These are phyloP conservation scores for Boletus speciosus DNA, from an alignment of 768 basidiomycete species.

Conservation along the genomic window DNA sequence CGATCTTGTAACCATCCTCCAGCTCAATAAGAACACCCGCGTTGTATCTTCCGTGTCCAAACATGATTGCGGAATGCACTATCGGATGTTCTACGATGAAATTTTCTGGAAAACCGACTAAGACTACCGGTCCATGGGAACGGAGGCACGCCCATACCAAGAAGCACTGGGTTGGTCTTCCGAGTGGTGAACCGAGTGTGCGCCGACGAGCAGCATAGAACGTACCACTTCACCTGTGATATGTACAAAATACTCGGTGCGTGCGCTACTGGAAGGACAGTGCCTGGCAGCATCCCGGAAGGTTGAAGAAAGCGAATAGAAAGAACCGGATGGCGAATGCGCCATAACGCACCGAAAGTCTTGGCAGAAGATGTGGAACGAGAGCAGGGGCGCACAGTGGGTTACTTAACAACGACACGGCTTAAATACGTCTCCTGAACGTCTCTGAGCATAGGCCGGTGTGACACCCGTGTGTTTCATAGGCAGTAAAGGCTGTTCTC, in stretches of 20 bases:
- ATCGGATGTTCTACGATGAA: slow-evolving; percentile 14
- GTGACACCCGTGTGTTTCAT: not conserved
- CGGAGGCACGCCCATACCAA: slow-evolving; percentile 9
- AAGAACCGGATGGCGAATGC: not conserved
- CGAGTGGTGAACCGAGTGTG: not conserved
- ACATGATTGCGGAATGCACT: slow-evolving; percentile 18
- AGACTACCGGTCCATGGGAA: not conserved
- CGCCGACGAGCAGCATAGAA: not conserved
- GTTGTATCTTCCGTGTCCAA: slow-evolving; percentile 21
- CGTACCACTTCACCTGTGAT: slow-evolving; percentile 20
- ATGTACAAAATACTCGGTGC: slow-evolving; percentile 6
- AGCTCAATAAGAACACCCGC: slow-evolving; percentile 18
- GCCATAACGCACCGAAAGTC: slow-evolving; percentile 6
- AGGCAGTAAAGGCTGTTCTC: not conserved
- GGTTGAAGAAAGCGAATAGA: not conserved
- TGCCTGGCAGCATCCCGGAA: not conserved
- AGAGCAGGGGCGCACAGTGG: not conserved
- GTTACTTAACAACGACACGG: not conserved
- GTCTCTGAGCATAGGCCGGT: not conserved
- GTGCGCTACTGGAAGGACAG: not conserved
- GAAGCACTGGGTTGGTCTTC: slow-evolving; percentile 15
- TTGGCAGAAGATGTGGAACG: slow-evolving; percentile 10
- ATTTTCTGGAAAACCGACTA: slow-evolving; percentile 4
- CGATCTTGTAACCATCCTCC: slow-evolving; percentile 5
- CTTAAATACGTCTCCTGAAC: not conserved